These are phyloP conservation scores for Neoascochyta sp. DNA, from an alignment of 2,329 filamentous ascomycete species.

Conservation along the genomic window DNA sequence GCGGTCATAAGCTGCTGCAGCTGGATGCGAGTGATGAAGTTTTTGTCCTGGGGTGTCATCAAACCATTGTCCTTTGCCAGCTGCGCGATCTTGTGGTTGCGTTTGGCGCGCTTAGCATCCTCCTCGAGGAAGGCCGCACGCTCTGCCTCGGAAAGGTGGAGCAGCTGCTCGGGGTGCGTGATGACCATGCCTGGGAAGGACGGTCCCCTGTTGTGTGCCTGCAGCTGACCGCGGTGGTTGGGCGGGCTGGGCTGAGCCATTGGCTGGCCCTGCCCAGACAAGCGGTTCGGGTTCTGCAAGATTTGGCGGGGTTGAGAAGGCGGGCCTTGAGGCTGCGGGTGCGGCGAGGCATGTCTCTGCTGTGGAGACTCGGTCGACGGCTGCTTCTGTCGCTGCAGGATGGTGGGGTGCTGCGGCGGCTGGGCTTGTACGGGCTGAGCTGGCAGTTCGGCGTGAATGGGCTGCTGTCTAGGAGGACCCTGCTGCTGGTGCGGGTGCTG, in stretches of 20 bases:
- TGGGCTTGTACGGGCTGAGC: conserved; percentile 30
- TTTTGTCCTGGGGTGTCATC: conserved; percentile 99
- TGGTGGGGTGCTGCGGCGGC: conserved; percentile 31
- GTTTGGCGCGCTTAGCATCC: conserved; percentile 90
- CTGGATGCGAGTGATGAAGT: conserved; percentile 97
- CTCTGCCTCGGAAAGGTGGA: conserved; percentile 77
- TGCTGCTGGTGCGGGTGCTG: conserved; percentile 39
- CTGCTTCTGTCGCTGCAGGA: conserved; percentile 35
- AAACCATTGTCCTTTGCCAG: conserved; percentile 91
- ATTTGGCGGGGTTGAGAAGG: conserved; percentile 63
- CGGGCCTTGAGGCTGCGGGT: conserved; percentile 41
- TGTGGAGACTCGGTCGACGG: conserved; percentile 23
- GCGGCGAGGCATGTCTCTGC: conserved; percentile 24
- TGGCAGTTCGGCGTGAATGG: conserved; percentile 45
- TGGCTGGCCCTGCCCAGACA: conserved; percentile 45
- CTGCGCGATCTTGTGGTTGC: conserved; percentile 96
- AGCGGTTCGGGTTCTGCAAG: conserved; percentile 71
- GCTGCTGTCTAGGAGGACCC: conserved; percentile 31
- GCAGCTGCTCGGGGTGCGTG: conserved; percentile 68
- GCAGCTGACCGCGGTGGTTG: conserved; percentile 33
- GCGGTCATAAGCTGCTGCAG: conserved; percentile 92
- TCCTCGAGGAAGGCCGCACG: conserved; percentile 80
- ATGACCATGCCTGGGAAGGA: conserved; percentile 53
- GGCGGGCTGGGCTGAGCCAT: conserved; percentile 27
- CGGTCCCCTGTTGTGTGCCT: conserved; percentile 43